Base-by-base conservation (phyloP, 768 basidiomycete genomes). In the Cytidiella melzeri region DNA sequence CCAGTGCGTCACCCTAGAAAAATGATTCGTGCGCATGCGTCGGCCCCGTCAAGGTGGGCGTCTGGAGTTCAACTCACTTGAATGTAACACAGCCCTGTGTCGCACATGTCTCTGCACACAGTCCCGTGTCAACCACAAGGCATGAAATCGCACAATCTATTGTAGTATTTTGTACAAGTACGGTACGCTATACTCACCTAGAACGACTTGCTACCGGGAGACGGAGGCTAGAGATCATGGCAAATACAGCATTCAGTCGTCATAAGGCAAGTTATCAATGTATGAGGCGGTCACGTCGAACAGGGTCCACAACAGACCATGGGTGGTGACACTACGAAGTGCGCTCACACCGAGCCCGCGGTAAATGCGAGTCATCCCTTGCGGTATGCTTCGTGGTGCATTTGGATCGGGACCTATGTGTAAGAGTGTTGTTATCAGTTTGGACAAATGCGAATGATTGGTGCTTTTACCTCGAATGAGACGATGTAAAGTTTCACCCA, bases 341-440 rank as follows among this genome's bases (percentile, higher is more conserved):
- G 94, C 94, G 54, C 92, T 95, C 55, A 99, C 89, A 48, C 94
- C 92, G 44, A 97, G 79, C 47, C 95, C 96, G 52, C 87, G 84
- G 65, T 99, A 99, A 55, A 98, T 81, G 30, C 92, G 75, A 27
- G 83, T 73, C 41, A 96, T 68, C 21, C 96, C 96, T 39, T 74
- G 75, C 5, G 88, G 64, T 9, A 93, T 68, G 5, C 87, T 77
- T 65, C 85, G 87, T 19, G 92, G 92, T 50, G 81, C 73, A 48
- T 73, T 72, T 7, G 87, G 83, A 64, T 95, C 88, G 18, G 91
- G 80, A 38, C 92, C 88, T 91, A 24, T n/a, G n/a, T n/a, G n/a
- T n/a, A n/a, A n/a, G 30, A 10, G 19, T 18, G 23, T 42, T 7
- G 20, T 19, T 21, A 28, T 37, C 12, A 30, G 43, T 20, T 13